These are phyloP conservation scores for Wallacemonas sp. DNA, from an alignment of 208 protist genomes.

Conservation along the genomic window DNA sequence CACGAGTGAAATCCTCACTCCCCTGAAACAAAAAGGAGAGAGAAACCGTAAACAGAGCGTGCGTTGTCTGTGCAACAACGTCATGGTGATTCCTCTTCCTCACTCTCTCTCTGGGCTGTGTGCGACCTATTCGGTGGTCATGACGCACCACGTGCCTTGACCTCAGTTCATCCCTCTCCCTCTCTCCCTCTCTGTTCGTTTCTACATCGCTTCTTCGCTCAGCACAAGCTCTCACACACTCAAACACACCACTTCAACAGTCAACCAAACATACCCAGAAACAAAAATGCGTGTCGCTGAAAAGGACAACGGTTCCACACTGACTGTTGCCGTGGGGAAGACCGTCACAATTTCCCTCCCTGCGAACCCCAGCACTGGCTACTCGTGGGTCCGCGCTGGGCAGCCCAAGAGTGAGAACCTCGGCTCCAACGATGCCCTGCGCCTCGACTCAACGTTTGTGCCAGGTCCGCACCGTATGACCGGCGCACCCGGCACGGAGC, in stretches of 20 bases:
- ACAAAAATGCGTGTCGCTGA: constrained; percentile 1
- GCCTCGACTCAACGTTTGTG: constrained; percentile 15
- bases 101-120: not conserved
- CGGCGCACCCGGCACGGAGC: constrained; percentile 39
- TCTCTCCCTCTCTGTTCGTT: not conserved
- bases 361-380: constrained; percentile 77
- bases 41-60: no score
- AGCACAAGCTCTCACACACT: no score
- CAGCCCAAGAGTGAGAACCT: constrained; percentile 6
- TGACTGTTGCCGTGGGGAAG: constrained; percentile 25
- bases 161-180: not conserved
- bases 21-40: not conserved
- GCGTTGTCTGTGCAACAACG: no score
- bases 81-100: not conserved
- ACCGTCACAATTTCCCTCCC: constrained; percentile 35
- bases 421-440: not conserved
- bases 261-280: constrained; percentile 3
- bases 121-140: no score
- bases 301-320: constrained; percentile 22
- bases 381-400: constrained; percentile 49
- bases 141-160: no score
- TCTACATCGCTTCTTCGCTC: not conserved
- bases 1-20: no score
- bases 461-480: constrained; percentile 18
- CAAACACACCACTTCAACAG: not conserved